These are phyloP conservation scores for Candida koratica DNA, from an alignment of 805 yeast species.

Conservation along the genomic window DNA sequence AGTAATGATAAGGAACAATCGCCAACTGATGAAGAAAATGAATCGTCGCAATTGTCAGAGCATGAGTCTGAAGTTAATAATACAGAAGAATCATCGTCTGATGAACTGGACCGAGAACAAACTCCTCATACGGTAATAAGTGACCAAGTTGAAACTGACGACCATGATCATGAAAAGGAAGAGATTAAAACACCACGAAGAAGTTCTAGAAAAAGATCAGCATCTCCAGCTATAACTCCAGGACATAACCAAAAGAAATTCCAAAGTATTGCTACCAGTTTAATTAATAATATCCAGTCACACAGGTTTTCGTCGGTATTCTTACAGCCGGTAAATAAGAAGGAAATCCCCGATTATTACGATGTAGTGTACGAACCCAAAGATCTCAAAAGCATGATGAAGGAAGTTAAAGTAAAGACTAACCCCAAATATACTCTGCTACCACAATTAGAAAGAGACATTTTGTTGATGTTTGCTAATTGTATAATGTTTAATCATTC, in stretches of 20 bases:
- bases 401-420: slow-evolving; percentile 45
- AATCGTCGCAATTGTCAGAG: slow-evolving; percentile 6
- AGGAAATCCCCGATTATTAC: slow-evolving; percentile 68
- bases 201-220: slow-evolving; percentile 14
- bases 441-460: slow-evolving; percentile 60
- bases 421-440: slow-evolving; percentile 48
- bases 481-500: slow-evolving; percentile 77
- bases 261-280: slow-evolving; percentile 56
- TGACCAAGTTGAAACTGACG: slow-evolving; percentile 2
- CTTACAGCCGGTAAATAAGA: slow-evolving; percentile 60
- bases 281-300: slow-evolving; percentile 61
- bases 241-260: slow-evolving; percentile 46
- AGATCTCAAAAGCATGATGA: slow-evolving; percentile 61
- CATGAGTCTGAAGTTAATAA: slow-evolving; percentile 5
- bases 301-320: slow-evolving; percentile 74
- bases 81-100: slow-evolving; percentile 4
- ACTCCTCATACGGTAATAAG: slow-evolving; percentile 1
- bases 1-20: slow-evolving; percentile 9
- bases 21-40: slow-evolving; percentile 8
- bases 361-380: slow-evolving; percentile 59
- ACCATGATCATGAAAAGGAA: slow-evolving; percentile 7
- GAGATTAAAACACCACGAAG: slow-evolving; percentile 13
- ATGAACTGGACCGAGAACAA: slow-evolving; percentile 5
- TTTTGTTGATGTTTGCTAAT: slow-evolving; percentile 76
- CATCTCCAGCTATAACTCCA: slow-evolving; percentile 18